Conservation (phyloP, 495 filamentous ascomycete species). For the Daldinia bambusicola region DNA sequence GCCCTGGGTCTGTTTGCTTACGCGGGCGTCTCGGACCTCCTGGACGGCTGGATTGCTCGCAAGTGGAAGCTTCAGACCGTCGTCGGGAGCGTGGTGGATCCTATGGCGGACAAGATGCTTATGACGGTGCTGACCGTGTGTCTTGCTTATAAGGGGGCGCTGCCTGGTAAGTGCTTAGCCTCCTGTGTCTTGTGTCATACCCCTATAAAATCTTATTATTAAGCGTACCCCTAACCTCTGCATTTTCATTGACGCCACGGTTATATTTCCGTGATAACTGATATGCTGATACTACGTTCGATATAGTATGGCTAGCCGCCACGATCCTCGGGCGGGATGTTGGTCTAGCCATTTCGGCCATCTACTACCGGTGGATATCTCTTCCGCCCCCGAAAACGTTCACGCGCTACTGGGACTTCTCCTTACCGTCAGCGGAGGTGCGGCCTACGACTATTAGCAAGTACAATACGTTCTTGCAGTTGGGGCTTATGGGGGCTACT, state of each 20-base stretch:
- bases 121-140: conserved; percentile 92
- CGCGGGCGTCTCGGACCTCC: conserved; percentile 87
- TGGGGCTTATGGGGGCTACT: conserved; percentile 79
- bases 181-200: conserved; percentile 1
- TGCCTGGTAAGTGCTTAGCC: conserved; percentile 71
- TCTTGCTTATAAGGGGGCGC: conserved; percentile 78
- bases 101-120: conserved; percentile 94
- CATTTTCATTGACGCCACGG: neutral
- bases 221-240: too few species aligned
- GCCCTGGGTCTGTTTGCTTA: conserved; percentile 89
- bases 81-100: conserved; percentile 94
- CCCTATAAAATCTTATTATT: neutral
- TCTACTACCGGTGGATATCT: conserved; percentile 95
- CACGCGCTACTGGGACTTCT: conserved; percentile 96
- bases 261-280: neutral
- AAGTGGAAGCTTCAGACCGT: conserved; percentile 89
- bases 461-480: conserved; percentile 83
- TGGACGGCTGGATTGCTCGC: conserved; percentile 93
- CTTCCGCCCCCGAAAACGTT: conserved; percentile 93
- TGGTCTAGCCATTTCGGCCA: conserved; percentile 84
- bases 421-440: conserved; percentile 90
- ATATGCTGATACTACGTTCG: conserved; percentile 2
- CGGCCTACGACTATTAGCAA: conserved; percentile 92
- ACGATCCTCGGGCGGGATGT: conserved; percentile 92
- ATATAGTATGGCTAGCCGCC: conserved; percentile 80